A percentile compares a stretch with the other conserved stretches of the same genome.
phyloP scores from a whole-genome alignment of 306 rosid genomes.

The Benincasa hispida region DNA sequence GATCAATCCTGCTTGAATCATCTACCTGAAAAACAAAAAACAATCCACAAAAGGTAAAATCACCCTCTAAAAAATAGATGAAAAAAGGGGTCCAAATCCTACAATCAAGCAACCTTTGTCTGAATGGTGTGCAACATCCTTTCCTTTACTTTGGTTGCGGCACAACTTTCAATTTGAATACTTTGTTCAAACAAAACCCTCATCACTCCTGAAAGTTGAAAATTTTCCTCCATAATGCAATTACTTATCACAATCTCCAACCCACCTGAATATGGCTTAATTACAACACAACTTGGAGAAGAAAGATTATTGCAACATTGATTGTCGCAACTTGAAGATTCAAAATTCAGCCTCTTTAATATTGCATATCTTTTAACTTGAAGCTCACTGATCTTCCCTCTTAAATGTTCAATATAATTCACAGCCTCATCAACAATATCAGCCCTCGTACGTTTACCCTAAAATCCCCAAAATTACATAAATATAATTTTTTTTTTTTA shows the following conservation, averaged over 20 bases:
- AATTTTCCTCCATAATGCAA: not conserved
- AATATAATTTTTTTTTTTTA: not conserved
- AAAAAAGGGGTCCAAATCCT: not conserved
- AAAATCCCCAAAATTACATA: not conserved
- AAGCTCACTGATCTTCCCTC: slow-evolving; percentile 29
- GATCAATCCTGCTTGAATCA: slow-evolving; percentile 12
- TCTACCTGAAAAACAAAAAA: slow-evolving; percentile 20
- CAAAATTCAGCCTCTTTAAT: slow-evolving; percentile 14
- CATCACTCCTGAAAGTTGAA: slow-evolving; percentile 20
- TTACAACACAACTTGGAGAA: not conserved
- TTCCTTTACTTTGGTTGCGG: slow-evolving; percentile 20
- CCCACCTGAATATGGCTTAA: slow-evolving; percentile 12
- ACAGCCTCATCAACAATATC: slow-evolving; percentile 55
- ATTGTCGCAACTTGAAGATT: not conserved
- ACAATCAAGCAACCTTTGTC: slow-evolving; percentile 15
- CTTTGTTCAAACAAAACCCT: slow-evolving; percentile 18
- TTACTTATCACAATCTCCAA: slow-evolving; percentile 18
- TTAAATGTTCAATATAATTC: slow-evolving; percentile 38
- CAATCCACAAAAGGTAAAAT: not conserved
- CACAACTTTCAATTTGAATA: slow-evolving; percentile 10
- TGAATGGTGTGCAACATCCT: slow-evolving; percentile 22
- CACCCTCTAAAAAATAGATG: not conserved
- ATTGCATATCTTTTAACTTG: slow-evolving; percentile 27
- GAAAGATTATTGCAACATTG: not conserved
- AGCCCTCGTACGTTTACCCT: slow-evolving; percentile 71